Base-by-base conservation (phyloP, 179 eudicot species). In the Corrigiola litoralis region DNA sequence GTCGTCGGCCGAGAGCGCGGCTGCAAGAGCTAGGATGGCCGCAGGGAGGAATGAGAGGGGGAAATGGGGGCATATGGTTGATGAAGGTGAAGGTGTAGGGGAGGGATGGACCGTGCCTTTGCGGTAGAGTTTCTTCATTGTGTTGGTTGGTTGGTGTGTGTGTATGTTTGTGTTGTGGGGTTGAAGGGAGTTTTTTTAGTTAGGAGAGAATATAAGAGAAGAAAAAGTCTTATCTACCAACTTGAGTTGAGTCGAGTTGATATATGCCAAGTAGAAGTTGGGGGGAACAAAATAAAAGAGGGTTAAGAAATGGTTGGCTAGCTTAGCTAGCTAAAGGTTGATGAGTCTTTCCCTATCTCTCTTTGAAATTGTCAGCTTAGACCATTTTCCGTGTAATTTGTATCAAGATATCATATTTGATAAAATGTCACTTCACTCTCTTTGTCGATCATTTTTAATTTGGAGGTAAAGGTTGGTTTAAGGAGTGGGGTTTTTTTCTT, bases 101-200 rank as follows among this genome's bases (percentile, higher is more conserved):
- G 92, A 75, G 47, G 95, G 92, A 68, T 88, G 91, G 42, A 88
- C 86, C 27, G 81, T 76, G 16, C 87, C 86, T 76, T 84, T 87
- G 70, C 70, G 72, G 69, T 83, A 80, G 60, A 87, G 85, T 60
- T 86, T 90, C 74, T 83, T 84, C 98, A 90, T 92, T 36, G 64
- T 41, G 18, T 62, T 61, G 27, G 48, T 66, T 60, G 59, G 63
- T 58, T 27, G 33, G 16, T 0, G 44, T 38, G 44, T 27, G 36
- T n/a, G n/a, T n/a, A 25, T 41, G 63, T 40, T n/a, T n/a, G n/a
- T 52, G 23, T 51, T 27, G 8, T 18, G 4, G 16, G 6, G 24
- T 40, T 40, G 14, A 36, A 16, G 32, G 68, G 7, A 6, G 5
- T 52, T 51, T 24, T 37, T 37, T 40, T 67, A 32, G 42, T 58